Evolutionary conservation across 495 filamentous ascomycete species (phyloP).

Genomic region (Aspergillus nanangensis): DNA sequence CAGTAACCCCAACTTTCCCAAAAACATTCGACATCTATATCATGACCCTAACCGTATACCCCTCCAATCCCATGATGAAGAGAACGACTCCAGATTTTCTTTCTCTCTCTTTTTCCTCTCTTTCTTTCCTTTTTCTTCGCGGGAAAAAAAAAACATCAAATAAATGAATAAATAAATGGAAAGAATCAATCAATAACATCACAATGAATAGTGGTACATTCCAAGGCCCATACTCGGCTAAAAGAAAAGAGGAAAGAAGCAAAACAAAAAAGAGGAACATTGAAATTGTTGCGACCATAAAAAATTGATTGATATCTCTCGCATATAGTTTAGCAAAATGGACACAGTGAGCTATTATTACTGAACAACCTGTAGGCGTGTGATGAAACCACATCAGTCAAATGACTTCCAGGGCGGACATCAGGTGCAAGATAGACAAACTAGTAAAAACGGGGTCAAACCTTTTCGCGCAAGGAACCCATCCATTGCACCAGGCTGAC

Average conservation of each 20-base stretch:
- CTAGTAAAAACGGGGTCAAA: constrained; percentile 44
- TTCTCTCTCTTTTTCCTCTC: too few species aligned
- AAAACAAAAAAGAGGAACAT: not conserved
- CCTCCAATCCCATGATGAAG: too few species aligned
- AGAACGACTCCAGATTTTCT: too few species aligned
- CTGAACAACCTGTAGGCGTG: constrained; percentile 26
- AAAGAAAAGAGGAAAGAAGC: not conserved
- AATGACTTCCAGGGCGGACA: constrained; percentile 12
- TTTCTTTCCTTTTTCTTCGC: too few species aligned
- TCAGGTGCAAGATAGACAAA: constrained; percentile 3
- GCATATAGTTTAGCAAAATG: constrained; percentile 19
- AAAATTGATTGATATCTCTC: constrained; percentile 18
- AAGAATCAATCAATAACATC: not conserved
- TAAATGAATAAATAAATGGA: too few species aligned
- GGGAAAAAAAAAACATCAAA: too few species aligned
- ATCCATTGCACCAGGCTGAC: constrained; percentile 92
- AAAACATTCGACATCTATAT: too few species aligned
- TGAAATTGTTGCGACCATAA: not conserved
- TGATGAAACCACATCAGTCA: constrained; percentile 23
- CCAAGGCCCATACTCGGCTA: too few species aligned
- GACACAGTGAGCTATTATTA: constrained; percentile 22
- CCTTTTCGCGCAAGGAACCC: constrained; percentile 91
- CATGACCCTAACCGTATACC: too few species aligned
- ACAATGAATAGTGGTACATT: too few species aligned
- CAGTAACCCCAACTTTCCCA: too few species aligned